These are phyloP conservation scores for Fusarium decemcellulare DNA, from an alignment of 2,329 filamentous ascomycete genomes.

Conservation along the genomic window DNA sequence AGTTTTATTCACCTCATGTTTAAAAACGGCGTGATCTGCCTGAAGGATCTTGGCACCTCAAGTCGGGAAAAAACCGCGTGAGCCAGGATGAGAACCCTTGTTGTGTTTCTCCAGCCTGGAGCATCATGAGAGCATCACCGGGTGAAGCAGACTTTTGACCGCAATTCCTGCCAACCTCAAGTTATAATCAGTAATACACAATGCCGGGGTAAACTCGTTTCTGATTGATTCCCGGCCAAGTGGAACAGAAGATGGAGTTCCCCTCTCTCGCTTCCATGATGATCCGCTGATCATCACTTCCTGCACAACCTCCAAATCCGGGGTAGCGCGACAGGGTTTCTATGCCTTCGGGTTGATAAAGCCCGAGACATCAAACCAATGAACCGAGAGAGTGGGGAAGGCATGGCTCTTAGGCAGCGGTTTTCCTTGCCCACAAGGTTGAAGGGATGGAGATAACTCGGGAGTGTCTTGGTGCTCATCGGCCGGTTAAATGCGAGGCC, in stretches of 20 bases:
- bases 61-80: background rate
- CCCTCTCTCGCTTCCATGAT: background rate
- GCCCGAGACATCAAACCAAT: background rate
- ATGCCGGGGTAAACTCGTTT: background rate
- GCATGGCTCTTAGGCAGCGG: constrained; percentile 10
- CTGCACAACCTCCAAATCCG: background rate
- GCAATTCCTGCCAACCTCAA: background rate
- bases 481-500: constrained; percentile 17
- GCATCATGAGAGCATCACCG: background rate
- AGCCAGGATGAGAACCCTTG: background rate
- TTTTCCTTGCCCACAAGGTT: background rate
- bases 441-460: constrained; percentile 10
- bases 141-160: background rate
- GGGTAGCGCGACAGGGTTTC: background rate
- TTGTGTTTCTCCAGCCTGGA: background rate
- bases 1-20: too few relatives aligned
- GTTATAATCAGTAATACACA: background rate
- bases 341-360: background rate
- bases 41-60: too few relatives aligned
- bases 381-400: background rate
- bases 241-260: too few relatives aligned
- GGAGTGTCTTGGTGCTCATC: background rate
- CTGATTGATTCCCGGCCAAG: too few relatives aligned
- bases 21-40: too few relatives aligned
- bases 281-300: background rate